These are phyloP conservation scores for Grosmannia serpens DNA, from an alignment of 2,329 filamentous ascomycete species.

Conservation along the genomic window DNA sequence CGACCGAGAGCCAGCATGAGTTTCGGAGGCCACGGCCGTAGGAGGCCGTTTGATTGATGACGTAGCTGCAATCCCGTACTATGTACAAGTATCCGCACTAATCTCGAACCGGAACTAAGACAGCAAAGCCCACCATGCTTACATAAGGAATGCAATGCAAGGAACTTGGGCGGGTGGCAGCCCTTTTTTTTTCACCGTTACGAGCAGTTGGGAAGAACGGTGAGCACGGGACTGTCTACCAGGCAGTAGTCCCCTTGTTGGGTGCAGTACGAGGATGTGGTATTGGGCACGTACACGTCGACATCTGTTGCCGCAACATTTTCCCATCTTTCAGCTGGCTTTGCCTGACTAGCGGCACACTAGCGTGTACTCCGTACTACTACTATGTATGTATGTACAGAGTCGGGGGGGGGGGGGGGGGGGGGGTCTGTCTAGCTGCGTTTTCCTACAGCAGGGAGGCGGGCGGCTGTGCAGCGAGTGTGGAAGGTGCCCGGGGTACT, in stretches of 20 bases:
- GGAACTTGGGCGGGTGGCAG: background rate
- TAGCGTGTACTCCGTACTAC: too few relatives aligned
- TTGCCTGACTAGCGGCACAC: background rate
- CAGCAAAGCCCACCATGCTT: background rate
- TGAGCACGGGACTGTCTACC: too few relatives aligned
- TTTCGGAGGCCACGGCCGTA: background rate
- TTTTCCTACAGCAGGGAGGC: background rate
- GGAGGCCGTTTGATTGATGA: background rate
- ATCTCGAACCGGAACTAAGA: background rate
- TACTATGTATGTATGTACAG: too few relatives aligned
- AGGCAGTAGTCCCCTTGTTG: background rate
- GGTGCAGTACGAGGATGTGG: background rate
- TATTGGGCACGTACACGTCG: background rate
- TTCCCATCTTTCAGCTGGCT: background rate
- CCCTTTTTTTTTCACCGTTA: too few relatives aligned
- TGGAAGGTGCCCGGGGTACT: background rate
- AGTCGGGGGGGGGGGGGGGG: too few relatives aligned
- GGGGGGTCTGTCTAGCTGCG: background rate
- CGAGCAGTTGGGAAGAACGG: too few relatives aligned
- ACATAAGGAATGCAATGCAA: background rate
- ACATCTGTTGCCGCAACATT: background rate
- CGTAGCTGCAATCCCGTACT: background rate
- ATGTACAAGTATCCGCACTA: background rate
- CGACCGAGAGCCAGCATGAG: too few relatives aligned
- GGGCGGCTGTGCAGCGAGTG: background rate